These are phyloP conservation scores for Cyclotella atomus DNA, from an alignment of 108 stramenopile genomes.

Conservation along the genomic window DNA sequence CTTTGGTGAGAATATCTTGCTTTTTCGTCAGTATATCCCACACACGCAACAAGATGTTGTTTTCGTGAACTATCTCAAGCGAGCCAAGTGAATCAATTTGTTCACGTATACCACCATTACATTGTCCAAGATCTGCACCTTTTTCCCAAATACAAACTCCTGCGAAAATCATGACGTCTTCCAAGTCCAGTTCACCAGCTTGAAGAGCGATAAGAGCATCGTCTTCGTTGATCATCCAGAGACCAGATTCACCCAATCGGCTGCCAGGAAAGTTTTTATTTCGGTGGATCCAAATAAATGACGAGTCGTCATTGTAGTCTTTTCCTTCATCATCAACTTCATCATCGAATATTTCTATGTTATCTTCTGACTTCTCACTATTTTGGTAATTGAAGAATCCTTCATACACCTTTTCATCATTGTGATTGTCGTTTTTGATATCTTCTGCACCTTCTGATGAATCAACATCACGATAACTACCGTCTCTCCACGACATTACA, in stretches of 20 bases:
- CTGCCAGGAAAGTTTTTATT: conserved; percentile 8
- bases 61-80: conserved; percentile 17
- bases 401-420: conserved; percentile 26
- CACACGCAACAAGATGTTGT: not conserved
- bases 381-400: conserved; percentile 29
- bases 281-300: conserved; percentile 50
- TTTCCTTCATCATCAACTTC: conserved; percentile 1
- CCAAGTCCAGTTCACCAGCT: conserved; percentile 14
- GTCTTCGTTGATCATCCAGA: conserved; percentile 33
- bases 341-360: no score
- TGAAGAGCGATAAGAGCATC: conserved; percentile 32
- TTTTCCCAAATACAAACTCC: conserved; percentile 51
- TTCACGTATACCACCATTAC: conserved; percentile 34
- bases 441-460: conserved; percentile 3
- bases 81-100: conserved; percentile 33
- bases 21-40: conserved; percentile 31
- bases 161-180: conserved; percentile 37
- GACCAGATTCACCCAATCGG: conserved; percentile 21
- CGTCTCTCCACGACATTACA: conserved; percentile 33
- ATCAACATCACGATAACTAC: conserved; percentile 23
- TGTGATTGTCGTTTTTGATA: not conserved
- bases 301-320: conserved; percentile 28
- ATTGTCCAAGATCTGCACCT: conserved; percentile 24
- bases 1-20: conserved; percentile 26
- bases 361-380: no score